Percentiles rank a stretch among this genome's conserved stretches.
These are phyloP conservation scores for Fusarium sp. DNA, from an alignment of 2,329 filamentous ascomycete species.

Conservation along the genomic window DNA sequence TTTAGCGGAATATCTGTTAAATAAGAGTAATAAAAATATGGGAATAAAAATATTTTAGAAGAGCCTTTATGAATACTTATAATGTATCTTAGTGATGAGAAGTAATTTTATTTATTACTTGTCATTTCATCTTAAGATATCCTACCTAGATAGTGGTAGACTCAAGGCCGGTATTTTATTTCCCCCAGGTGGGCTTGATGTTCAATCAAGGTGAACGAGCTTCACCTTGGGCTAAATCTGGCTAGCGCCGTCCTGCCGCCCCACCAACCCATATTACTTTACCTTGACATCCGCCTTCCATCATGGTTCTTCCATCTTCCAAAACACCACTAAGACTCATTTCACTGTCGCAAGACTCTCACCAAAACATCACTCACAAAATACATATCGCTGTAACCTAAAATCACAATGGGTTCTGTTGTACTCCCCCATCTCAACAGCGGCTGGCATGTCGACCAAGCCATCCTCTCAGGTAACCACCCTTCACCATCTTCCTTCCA, in stretches of 20 bases:
- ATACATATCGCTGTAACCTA: not conserved
- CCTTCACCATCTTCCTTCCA: not conserved
- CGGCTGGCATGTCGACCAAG: constrained; percentile 98
- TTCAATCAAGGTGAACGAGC: constrained; percentile 20
- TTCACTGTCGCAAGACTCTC: not conserved
- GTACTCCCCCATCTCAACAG: constrained; percentile 91
- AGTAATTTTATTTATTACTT: too few relatives aligned
- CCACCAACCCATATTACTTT: not conserved
- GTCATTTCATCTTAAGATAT: too few relatives aligned
- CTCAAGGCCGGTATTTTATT: too few relatives aligned
- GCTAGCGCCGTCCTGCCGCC: not conserved
- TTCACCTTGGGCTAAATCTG: constrained; percentile 14
- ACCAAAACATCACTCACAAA: not conserved
- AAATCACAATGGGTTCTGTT: constrained; percentile 77
- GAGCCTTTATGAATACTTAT: too few relatives aligned
- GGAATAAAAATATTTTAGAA: too few relatives aligned
- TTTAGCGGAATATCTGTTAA: too few relatives aligned
- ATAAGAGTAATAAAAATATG: too few relatives aligned
- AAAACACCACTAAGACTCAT: constrained; percentile 11
- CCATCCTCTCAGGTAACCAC: constrained; percentile 70
- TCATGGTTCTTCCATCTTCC: constrained; percentile 25
- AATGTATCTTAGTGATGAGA: too few relatives aligned
- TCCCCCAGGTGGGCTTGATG: not conserved
- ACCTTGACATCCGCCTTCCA: constrained; percentile 25
- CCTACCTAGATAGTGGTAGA: too few relatives aligned